A percentile compares a stretch with the other conserved stretches of the same genome.
These are phyloP conservation scores for Candida broadrunensis DNA, from an alignment of 805 yeast genomes.

Conservation along the genomic window DNA sequence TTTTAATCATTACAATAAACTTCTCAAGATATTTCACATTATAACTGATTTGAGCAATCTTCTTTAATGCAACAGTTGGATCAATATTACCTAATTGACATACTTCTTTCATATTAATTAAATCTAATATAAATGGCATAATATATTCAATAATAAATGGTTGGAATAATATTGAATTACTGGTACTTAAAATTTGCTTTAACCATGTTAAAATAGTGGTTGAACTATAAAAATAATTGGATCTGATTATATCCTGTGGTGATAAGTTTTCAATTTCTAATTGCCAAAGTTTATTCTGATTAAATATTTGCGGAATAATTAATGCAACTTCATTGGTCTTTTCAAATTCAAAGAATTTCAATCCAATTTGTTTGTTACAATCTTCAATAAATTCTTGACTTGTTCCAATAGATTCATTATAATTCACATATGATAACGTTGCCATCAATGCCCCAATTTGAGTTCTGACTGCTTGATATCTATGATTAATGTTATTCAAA, in stretches of 20 bases:
- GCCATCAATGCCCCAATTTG: conserved; percentile 62
- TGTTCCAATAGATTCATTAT: conserved; percentile 38
- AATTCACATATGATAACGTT: conserved; percentile 39
- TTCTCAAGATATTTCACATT: conserved; percentile 15
- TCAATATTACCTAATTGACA: conserved; percentile 65
- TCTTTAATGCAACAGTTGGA: conserved; percentile 46
- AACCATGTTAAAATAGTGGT: conserved; percentile 66
- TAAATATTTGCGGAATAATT: conserved; percentile 43
- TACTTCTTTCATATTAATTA: conserved; percentile 72
- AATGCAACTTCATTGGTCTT: conserved; percentile 24
- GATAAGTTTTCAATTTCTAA: conserved; percentile 30
- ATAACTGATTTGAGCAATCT: conserved; percentile 43
- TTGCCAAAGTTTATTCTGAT: conserved; percentile 41
- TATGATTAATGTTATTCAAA: conserved; percentile 54
- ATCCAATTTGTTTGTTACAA: conserved; percentile 25
- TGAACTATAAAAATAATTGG: conserved; percentile 61
- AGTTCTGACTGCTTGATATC: conserved; percentile 69
- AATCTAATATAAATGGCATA: conserved; percentile 64
- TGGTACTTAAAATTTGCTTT: conserved; percentile 49
- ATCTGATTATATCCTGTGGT: conserved; percentile 56
- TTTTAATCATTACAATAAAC: conserved; percentile 39
- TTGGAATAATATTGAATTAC: conserved; percentile 51
- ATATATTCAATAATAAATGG: conserved; percentile 49
- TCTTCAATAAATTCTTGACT: conserved; percentile 38
- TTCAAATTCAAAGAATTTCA: conserved; percentile 28